Evolutionary conservation across 768 basidiomycete species (phyloP).

Genomic region (Lentinula aciculospora): DNA sequence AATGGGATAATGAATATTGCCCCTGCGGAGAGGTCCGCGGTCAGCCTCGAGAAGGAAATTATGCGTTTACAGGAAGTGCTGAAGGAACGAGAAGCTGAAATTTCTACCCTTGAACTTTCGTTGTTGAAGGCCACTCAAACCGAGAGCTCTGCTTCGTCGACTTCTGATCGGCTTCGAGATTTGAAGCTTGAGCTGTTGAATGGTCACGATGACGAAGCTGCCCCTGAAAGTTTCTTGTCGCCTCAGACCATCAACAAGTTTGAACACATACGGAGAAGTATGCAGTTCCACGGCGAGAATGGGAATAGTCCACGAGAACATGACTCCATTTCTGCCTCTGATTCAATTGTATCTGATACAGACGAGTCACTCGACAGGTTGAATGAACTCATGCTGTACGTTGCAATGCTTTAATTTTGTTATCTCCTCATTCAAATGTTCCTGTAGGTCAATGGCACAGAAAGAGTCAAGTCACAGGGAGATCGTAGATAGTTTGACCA

Average conservation of each 20-base stretch:
- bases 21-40: slow-evolving; percentile 66
- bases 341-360: slow-evolving; percentile 38
- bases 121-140: slow-evolving; percentile 29
- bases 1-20: slow-evolving; percentile 19
- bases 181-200: background rate
- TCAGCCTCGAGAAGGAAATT: slow-evolving; percentile 90
- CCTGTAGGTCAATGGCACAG: slow-evolving; percentile 86
- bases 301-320: slow-evolving; percentile 26
- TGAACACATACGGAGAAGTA: slow-evolving; percentile 62
- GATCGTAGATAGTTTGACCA: slow-evolving; percentile 63
- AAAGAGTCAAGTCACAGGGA: slow-evolving; percentile 92
- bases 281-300: slow-evolving; percentile 39
- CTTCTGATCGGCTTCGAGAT: background rate
- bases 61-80: slow-evolving; percentile 93
- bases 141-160: slow-evolving; percentile 11
- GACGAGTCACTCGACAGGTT: slow-evolving; percentile 76
- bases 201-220: slow-evolving; percentile 14
- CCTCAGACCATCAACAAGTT: slow-evolving; percentile 72
- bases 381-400: slow-evolving; percentile 91
- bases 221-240: slow-evolving; percentile 40
- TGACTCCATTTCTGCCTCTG: slow-evolving; percentile 30
- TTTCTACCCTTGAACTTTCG: slow-evolving; percentile 62
- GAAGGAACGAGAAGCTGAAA: slow-evolving; percentile 89
- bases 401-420: slow-evolving; percentile 10
- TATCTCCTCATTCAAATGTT: slow-evolving; percentile 8